A percentile compares a stretch with the other conserved stretches of the same genome.
phyloP scores from a whole-genome alignment of 805 yeast species.

The Candida sithepensis region DNA sequence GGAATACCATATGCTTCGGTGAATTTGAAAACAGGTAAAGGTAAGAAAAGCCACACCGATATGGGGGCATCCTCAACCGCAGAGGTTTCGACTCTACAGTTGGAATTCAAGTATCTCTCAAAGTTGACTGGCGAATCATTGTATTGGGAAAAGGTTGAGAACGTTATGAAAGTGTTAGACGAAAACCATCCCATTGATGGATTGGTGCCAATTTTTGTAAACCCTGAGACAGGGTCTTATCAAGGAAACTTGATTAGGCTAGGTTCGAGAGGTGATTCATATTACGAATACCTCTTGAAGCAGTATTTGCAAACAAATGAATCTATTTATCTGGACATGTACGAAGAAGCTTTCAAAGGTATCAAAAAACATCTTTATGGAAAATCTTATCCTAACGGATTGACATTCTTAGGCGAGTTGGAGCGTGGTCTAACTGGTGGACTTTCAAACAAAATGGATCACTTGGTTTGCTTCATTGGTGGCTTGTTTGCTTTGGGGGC shows the following conservation, averaged over 20 bases:
- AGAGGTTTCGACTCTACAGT: slow-evolving; percentile 81
- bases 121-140: slow-evolving; percentile 72
- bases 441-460: slow-evolving; percentile 80
- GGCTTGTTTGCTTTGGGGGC: slow-evolving; percentile 89
- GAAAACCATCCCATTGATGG: slow-evolving; percentile 64
- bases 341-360: slow-evolving; percentile 72
- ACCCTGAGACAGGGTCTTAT: slow-evolving; percentile 71
- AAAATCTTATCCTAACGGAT: slow-evolving; percentile 56
- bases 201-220: slow-evolving; percentile 74
- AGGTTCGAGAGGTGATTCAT: slow-evolving; percentile 92
- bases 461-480: slow-evolving; percentile 86
- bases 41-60: slow-evolving; percentile 58
- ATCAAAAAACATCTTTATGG: slow-evolving; percentile 63
- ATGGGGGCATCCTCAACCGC: slow-evolving; percentile 85
- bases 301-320: slow-evolving; percentile 78
- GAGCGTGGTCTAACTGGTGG: slow-evolving; percentile 62
- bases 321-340: slow-evolving; percentile 69
- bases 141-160: slow-evolving; percentile 79
- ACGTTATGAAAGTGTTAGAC: slow-evolving; percentile 68
- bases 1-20: slow-evolving; percentile 82
- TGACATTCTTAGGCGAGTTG: slow-evolving; percentile 74
- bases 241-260: slow-evolving; percentile 65
- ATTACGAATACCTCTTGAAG: slow-evolving; percentile 83
- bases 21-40: slow-evolving; percentile 62
- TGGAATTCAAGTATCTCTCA: slow-evolving; percentile 81